Percentiles rank a stretch among this genome's conserved stretches.
Conservation (phyloP, 805 yeast genomes). For the Candida mattraensis region DNA sequence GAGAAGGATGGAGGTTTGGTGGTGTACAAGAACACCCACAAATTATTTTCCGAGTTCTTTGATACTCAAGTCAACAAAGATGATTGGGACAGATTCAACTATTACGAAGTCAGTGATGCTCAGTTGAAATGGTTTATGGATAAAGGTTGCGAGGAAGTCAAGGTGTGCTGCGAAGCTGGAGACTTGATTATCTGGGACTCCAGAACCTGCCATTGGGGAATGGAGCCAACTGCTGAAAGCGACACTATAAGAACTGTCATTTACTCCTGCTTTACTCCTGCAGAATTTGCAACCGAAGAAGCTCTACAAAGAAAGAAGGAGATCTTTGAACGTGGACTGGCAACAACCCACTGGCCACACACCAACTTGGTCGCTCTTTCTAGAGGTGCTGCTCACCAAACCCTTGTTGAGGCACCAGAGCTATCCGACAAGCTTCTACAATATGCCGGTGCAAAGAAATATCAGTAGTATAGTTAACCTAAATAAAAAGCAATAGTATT, state of each 20-base stretch:
- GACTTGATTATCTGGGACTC: slow-evolving; percentile 37
- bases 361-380: slow-evolving; percentile 24
- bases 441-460: slow-evolving; percentile 26
- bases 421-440: slow-evolving; percentile 26
- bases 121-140: slow-evolving; percentile 27
- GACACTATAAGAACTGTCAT: slow-evolving; percentile 30
- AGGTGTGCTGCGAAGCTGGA: slow-evolving; percentile 33
- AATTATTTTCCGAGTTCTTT: slow-evolving; percentile 25
- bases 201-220: slow-evolving; percentile 33
- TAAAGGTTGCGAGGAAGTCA: slow-evolving; percentile 28
- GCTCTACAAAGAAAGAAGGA: slow-evolving; percentile 20
- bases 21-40: slow-evolving; percentile 28
- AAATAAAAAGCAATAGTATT: background rate
- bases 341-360: slow-evolving; percentile 36
- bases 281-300: slow-evolving; percentile 33
- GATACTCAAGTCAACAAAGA: slow-evolving; percentile 15
- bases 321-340: slow-evolving; percentile 25
- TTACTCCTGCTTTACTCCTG: slow-evolving; percentile 32
- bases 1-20: slow-evolving; percentile 33
- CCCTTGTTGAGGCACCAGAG: slow-evolving; percentile 27
- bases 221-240: slow-evolving; percentile 25
- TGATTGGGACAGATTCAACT: slow-evolving; percentile 26
- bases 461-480: background rate
- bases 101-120: slow-evolving; percentile 19
- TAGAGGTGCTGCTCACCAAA: slow-evolving; percentile 24